Base-by-base conservation (phyloP, 768 basidiomycete species). In the Macrolepiota dolichaula region DNA sequence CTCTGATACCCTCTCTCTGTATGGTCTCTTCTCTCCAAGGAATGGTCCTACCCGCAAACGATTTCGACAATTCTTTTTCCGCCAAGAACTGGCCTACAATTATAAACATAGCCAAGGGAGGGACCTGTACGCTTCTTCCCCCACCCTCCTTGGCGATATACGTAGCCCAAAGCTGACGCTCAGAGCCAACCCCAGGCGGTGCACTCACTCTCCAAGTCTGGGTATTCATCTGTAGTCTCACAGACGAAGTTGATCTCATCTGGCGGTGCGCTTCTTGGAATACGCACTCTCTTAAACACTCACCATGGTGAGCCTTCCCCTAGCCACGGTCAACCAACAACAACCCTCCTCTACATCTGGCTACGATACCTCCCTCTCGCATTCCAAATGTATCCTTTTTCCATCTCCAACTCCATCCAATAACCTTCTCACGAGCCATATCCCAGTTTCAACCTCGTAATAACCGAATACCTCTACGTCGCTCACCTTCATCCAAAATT, bases 241-340 rank as follows among this genome's bases (percentile, higher is more conserved):
- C 51, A 4, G 65, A 67, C 40, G 69, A 70, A 56, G 62, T 70
- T 7, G 65, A 70, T 29, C 66, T 67, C 38, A 52, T 70, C 44
- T 66, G 64, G 63, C 62, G 57, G 69, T 70, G 29, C 15, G 61
- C 47, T 4, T 35, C 17, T 0, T 7, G 7, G 29, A 32, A 32
- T 32, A 5, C 22, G 5, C 17, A 24, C 22, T 11, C 50, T 11
- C 24, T 15, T 22, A n/a, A 0, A 22, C 4, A 29, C 17, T 51
- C n/a, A 44, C n/a, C 15, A 44, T 40, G 3, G 27, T 29, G 9
- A 36, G 12, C 38, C 29, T 19, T 32, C 37, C 22, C 25, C 32
- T 46, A 32, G 32, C 11, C 19, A 27, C 25, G 24, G 46, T 19
- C 52, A 57, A 27, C 59, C 32, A 37, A 49, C 32, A 3, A 47